Percentiles rank a stretch among this genome's conserved stretches.
phyloP scores from a whole-genome alignment of 495 filamentous ascomycete genomes.

The Tetracladium marchalianum region DNA sequence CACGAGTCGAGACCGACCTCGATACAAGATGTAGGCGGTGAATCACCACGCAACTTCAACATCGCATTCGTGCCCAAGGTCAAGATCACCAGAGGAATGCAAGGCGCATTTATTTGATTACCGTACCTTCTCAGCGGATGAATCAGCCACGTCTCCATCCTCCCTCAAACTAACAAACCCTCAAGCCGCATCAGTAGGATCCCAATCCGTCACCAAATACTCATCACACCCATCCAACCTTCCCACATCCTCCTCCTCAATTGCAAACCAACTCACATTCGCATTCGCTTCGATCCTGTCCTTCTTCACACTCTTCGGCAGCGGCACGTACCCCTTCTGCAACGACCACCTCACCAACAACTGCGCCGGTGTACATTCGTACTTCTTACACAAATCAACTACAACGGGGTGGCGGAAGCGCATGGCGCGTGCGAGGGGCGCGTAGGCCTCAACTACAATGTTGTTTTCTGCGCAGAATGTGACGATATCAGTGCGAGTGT shows the following conservation, averaged over 20 bases:
- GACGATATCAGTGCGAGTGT: slow-evolving; percentile 60
- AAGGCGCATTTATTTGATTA: too few species aligned
- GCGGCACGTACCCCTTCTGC: slow-evolving; percentile 67
- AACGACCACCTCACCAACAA: slow-evolving; percentile 78
- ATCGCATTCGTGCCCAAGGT: too few species aligned
- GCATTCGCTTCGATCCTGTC: slow-evolving; percentile 63
- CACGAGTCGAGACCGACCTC: too few species aligned
- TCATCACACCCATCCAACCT: slow-evolving; percentile 41
- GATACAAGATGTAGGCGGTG: too few species aligned
- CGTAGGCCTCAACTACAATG: slow-evolving; percentile 71
- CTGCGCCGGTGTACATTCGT: slow-evolving; percentile 66
- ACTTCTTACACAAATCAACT: slow-evolving; percentile 51
- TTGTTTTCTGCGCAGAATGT: slow-evolving; percentile 59
- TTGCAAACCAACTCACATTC: slow-evolving; percentile 68
- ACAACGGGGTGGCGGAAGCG: slow-evolving; percentile 57
- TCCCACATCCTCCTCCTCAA: slow-evolving; percentile 49
- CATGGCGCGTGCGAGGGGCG: slow-evolving; percentile 60
- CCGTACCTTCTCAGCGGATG: too few species aligned
- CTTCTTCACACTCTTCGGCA: slow-evolving; percentile 66
- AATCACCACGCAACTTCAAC: too few species aligned
- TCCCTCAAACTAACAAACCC: background rate
- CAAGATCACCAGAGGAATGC: too few species aligned
- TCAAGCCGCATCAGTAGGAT: slow-evolving; percentile 43
- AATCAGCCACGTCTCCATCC: too few species aligned
- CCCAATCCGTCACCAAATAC: slow-evolving; percentile 66